Evolutionary conservation across 2,329 filamentous ascomycete genomes (phyloP).

Genomic region (Botrytis byssoidea): DNA sequence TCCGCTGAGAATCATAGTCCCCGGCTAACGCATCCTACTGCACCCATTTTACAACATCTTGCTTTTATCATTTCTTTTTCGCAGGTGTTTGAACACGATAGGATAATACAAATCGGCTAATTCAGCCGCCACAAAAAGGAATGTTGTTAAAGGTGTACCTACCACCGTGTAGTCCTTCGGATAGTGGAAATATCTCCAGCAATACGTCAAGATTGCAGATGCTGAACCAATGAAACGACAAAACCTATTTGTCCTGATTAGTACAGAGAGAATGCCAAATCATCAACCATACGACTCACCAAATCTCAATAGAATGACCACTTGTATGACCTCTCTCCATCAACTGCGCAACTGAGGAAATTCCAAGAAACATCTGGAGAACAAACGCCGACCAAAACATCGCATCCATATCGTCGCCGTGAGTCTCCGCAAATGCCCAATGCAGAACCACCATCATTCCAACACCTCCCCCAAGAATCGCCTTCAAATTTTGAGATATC

Average conservation of each 20-base stretch:
- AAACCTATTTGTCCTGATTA: neutral
- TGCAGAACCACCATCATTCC: neutral
- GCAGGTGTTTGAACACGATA: neutral
- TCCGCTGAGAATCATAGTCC: neutral
- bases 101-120: slow-evolving; percentile 1
- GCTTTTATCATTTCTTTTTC: neutral
- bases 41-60: neutral
- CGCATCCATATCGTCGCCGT: neutral
- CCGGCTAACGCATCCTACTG: neutral
- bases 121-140: neutral
- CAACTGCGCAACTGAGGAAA: slow-evolving; percentile 4
- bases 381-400: neutral
- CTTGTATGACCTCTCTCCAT: neutral
- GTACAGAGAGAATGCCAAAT: neutral
- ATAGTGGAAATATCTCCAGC: neutral
- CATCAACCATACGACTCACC: neutral
- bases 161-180: neutral
- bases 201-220: neutral
- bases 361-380: neutral
- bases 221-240: slow-evolving; percentile 2
- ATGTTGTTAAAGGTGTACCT: neutral
- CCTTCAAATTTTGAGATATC: neutral
- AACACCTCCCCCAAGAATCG: neutral
- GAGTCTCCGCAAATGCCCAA: neutral
- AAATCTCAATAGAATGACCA: neutral